A percentile compares a stretch with the other conserved stretches of the same genome.
Conservation (phyloP, 2,329 filamentous ascomycete species). For the Hypoxylon sp. region DNA sequence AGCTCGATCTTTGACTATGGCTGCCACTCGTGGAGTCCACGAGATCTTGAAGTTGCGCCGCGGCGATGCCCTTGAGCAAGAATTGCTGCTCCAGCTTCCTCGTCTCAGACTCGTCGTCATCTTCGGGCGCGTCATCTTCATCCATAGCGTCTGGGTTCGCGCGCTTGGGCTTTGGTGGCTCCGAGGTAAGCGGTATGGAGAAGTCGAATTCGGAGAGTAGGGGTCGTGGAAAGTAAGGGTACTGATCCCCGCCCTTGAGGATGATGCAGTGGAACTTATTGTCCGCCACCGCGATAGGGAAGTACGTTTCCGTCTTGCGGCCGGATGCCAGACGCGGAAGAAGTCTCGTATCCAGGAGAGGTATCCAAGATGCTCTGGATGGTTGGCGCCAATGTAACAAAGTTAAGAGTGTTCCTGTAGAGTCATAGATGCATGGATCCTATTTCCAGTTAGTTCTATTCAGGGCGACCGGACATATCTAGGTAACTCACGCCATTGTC, state of each 20-base stretch:
- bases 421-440: slow-evolving; percentile 97
- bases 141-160: slow-evolving; percentile 53
- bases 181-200: slow-evolving; percentile 79
- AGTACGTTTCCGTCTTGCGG: slow-evolving; percentile 90
- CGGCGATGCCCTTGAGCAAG: slow-evolving; percentile 78
- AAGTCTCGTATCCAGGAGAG: slow-evolving; percentile 88
- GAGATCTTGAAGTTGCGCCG: slow-evolving; percentile 81
- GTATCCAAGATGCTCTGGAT: slow-evolving; percentile 90
- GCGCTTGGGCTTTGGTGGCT: slow-evolving; percentile 58
- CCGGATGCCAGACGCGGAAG: slow-evolving; percentile 86
- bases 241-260: slow-evolving; percentile 92
- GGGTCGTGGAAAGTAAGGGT: slow-evolving; percentile 92
- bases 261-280: slow-evolving; percentile 98
- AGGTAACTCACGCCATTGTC: slow-evolving; percentile 84
- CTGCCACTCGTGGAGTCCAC: slow-evolving; percentile 76
- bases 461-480: background rate
- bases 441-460: slow-evolving; percentile 54
- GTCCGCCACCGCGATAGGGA: slow-evolving; percentile 92
- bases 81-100: slow-evolving; percentile 83
- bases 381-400: slow-evolving; percentile 91
- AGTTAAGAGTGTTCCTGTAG: slow-evolving; percentile 87
- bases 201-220: slow-evolving; percentile 95
- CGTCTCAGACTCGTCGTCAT: slow-evolving; percentile 61
- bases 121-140: slow-evolving; percentile 47
- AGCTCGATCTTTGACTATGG: slow-evolving; percentile 73